Conservation (phyloP, 352 stramenopile genomes). For the Pythium utonaiense region DNA sequence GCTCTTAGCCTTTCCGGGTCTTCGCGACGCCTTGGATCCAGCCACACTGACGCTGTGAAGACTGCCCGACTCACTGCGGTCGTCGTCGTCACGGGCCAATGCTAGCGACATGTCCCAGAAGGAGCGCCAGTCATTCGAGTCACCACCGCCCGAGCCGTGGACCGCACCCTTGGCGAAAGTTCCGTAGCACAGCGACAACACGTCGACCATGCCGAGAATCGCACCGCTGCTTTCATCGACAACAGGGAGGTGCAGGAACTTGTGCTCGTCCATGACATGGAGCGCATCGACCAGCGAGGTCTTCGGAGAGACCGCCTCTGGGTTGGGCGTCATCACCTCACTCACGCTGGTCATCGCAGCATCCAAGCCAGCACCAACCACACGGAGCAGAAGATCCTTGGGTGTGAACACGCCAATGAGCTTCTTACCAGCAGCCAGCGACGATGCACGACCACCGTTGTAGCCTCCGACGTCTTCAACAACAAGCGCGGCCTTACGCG, state of each 20-base stretch:
- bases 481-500: conserved; percentile 76
- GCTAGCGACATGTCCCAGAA: conserved; percentile 90
- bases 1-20: conserved; percentile 8
- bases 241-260: conserved; percentile 96
- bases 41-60: conserved; percentile 55
- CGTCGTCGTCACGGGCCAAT: conserved; percentile 64
- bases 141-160: conserved; percentile 41
- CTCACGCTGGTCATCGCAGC: conserved; percentile 87
- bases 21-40: conserved; percentile 42
- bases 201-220: conserved; percentile 84
- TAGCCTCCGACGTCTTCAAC: conserved; percentile 48
- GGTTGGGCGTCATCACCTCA: conserved; percentile 96
- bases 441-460: conserved; percentile 20
- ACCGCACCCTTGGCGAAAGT: conserved; percentile 72
- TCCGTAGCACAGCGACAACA: conserved; percentile 86
- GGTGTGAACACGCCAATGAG: conserved; percentile 97
- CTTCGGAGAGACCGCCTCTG: conserved; percentile 90
- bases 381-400: conserved; percentile 96
- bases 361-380: conserved; percentile 91
- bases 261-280: conserved; percentile 98
- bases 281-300: conserved; percentile 95
- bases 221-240: conserved; percentile 77
- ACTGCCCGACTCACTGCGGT: conserved; percentile 57
- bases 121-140: conserved; percentile 75
- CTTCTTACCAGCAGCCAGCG: conserved; percentile 51